These are phyloP conservation scores for Apiospora koreana DNA, from an alignment of 2,329 filamentous ascomycete species.

Conservation along the genomic window DNA sequence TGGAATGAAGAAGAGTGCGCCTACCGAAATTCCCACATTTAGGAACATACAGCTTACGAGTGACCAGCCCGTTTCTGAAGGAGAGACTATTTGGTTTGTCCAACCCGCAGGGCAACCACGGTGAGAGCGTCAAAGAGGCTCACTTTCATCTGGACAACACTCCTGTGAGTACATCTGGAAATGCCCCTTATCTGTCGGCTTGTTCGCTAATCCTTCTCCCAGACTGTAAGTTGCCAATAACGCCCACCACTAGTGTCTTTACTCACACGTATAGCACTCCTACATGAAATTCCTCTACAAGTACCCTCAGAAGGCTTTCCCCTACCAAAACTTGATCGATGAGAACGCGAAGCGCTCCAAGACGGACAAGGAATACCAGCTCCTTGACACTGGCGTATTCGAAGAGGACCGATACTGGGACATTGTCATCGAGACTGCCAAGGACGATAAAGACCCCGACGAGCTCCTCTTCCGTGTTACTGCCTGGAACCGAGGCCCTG, in stretches of 20 bases:
- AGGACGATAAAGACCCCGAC: slow-evolving; percentile 88
- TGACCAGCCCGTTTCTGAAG: slow-evolving; percentile 79
- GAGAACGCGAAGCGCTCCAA: slow-evolving; percentile 80
- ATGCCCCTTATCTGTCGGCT: slow-evolving; percentile 23
- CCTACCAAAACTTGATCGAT: slow-evolving; percentile 83
- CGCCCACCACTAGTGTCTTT: slow-evolving; percentile 14
- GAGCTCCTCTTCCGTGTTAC: slow-evolving; percentile 93
- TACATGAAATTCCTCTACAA: slow-evolving; percentile 99
- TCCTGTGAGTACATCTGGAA: slow-evolving; percentile 50
- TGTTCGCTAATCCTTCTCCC: slow-evolving; percentile 12
- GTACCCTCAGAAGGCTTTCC: slow-evolving; percentile 88
- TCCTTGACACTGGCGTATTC: slow-evolving; percentile 86
- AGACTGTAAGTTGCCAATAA: slow-evolving; percentile 44
- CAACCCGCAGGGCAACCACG: slow-evolving; percentile 96
- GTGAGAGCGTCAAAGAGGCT: slow-evolving; percentile 94
- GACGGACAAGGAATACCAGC: slow-evolving; percentile 84
- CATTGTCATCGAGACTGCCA: slow-evolving; percentile 94
- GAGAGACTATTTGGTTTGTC: slow-evolving; percentile 93
- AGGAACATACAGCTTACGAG: slow-evolving; percentile 38
- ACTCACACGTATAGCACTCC: slow-evolving; percentile 65
- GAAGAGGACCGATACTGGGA: slow-evolving; percentile 94
- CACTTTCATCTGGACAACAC: slow-evolving; percentile 97
- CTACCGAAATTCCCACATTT: neutral
- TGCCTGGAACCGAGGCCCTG: slow-evolving; percentile 91
- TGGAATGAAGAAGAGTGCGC: slow-evolving; percentile 94